A percentile compares a stretch with the other conserved stretches of the same genome.
Evolutionary conservation across 1,284 basidiomycete genomes (phyloP).

Genomic region (Ustilago loliicola): DNA sequence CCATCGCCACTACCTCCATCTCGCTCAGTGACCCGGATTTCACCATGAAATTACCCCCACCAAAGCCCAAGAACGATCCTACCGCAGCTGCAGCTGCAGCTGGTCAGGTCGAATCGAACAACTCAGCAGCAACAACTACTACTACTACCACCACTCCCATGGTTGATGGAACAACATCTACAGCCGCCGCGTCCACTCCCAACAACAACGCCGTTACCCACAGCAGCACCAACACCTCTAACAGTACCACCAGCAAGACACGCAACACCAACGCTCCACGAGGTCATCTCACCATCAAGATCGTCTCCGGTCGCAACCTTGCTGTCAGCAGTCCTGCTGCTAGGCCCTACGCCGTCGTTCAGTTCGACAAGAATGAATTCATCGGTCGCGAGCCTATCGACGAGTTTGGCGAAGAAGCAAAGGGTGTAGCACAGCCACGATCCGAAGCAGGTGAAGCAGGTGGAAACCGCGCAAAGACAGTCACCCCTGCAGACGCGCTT

Average conservation of each 20-base stretch:
- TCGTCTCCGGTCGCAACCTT: conserved; percentile 91
- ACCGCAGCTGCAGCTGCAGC: conserved; percentile 1
- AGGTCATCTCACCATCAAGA: conserved; percentile 93
- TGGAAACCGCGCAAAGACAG: conserved; percentile 71
- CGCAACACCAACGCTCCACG: conserved; percentile 71
- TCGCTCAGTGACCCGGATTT: conserved; percentile 65
- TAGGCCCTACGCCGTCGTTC: conserved; percentile 94
- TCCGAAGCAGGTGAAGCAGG: conserved; percentile 76
- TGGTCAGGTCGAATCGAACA: background rate
- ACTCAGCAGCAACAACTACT: background rate
- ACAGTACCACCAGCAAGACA: conserved; percentile 33
- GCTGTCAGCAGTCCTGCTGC: conserved; percentile 72
- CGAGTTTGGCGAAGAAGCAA: conserved; percentile 87
- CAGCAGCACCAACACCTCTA: conserved; percentile 6
- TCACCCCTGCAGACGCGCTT: conserved; percentile 51
- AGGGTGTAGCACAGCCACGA: conserved; percentile 80
- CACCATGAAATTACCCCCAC: conserved; percentile 67
- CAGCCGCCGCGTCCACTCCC: conserved; percentile 17
- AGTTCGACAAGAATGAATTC: conserved; percentile 99
- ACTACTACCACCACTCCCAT: conserved; percentile 10
- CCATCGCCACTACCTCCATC: conserved; percentile 62
- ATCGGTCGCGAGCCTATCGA: conserved; percentile 89
- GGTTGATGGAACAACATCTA: conserved; percentile 9
- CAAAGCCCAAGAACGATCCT: conserved; percentile 49
- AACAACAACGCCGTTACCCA: background rate